Conservation (phyloP, 2,329 filamentous ascomycete species). For the Emergomyces pasteurianus region DNA sequence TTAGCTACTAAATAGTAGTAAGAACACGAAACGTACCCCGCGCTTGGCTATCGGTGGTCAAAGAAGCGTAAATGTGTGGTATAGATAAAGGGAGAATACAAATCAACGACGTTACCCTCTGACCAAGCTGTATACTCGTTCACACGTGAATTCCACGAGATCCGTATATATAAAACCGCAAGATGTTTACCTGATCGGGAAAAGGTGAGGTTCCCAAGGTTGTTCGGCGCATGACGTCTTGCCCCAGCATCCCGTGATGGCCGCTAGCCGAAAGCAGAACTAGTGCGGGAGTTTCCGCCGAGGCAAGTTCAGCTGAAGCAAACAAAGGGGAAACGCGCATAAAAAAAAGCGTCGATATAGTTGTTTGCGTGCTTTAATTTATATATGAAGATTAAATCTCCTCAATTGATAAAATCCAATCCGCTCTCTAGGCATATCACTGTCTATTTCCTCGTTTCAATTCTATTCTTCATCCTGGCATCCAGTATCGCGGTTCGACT, state of each 20-base stretch:
- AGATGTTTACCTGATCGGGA: neutral
- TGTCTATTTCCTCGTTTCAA: slow-evolving; percentile 2
- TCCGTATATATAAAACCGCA: neutral
- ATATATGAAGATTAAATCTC: neutral
- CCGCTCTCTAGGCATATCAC: neutral
- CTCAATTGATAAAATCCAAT: neutral
- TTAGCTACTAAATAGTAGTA: too few relatives aligned
- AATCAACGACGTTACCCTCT: neutral
- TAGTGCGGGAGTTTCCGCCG: neutral
- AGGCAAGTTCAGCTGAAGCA: neutral
- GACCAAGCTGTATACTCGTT: neutral
- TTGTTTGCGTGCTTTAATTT: too few relatives aligned
- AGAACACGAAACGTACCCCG: neutral
- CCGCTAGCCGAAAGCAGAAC: neutral
- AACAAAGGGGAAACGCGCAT: neutral
- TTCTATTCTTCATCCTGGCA: slow-evolving; percentile 28
- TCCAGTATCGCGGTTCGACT: slow-evolving; percentile 25
- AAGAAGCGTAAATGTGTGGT: neutral
- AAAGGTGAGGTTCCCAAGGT: neutral
- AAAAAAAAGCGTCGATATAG: neutral
- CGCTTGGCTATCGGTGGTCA: neutral
- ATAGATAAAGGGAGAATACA: neutral
- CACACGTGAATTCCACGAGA: neutral
- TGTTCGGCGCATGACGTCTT: neutral
- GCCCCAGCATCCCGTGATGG: neutral